Base-by-base conservation (phyloP, 2,329 filamentous ascomycete genomes). In the Pseudofabraea citricarpa region DNA sequence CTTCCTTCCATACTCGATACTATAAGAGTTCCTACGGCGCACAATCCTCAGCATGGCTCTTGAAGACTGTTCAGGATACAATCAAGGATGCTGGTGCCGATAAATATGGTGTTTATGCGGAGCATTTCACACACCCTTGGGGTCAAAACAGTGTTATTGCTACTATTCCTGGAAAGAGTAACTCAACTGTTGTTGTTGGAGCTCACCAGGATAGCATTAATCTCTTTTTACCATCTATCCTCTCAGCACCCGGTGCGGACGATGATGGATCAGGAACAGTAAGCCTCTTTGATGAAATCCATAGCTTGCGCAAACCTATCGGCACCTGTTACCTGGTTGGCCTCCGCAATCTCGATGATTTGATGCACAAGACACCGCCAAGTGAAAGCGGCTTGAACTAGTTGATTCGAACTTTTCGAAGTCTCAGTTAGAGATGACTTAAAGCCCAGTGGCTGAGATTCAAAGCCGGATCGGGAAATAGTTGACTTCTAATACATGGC, bases 131-230 rank as follows among this genome's bases (percentile, higher is more conserved):
- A 32, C 91, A 97, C 63, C 67, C 81, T 1, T 98, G 90, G 90
- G 84, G 85, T 49, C 91, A 98, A 62, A 85, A 85, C 66, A 91
- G 85, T 50, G 84, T 97, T 60, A 94, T 97, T 60, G 90, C 89
- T 19, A 90, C 85, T 6, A 89, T 98, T 38, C 91, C 91, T 0
- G 91, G 91, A 44, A 77, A 86, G 69, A 85, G 79, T 46, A 83
- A 93, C 59, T 85, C 84, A 64, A 95, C 90, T 1, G 76, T 94
- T 23, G 83, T 96, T 18, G 84, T 96, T 53, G 90, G 91, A 41
- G 90, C 90, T 1, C 90, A 96, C 64, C 90, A 95, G 64, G 91
- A 97, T 65, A 94, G 87, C 57, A 94, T 95, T 68, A 97, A 97
- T 67, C 74, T 95, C 36, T 95, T 89, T 69, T 67, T 95, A 10